Conservation (phyloP, 306 rosid species). For the Quercus agrifolia region DNA sequence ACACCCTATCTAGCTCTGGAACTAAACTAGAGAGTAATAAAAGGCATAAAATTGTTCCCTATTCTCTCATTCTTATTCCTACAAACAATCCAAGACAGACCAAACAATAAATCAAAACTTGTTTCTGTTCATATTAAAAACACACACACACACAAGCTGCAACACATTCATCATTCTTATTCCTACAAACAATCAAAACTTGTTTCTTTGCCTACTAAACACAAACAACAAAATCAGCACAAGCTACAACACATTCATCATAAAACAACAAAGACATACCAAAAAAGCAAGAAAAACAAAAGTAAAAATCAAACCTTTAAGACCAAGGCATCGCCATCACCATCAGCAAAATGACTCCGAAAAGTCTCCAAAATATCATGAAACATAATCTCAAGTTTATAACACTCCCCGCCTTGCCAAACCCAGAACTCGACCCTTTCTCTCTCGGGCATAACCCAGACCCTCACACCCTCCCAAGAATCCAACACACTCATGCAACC, state of each 20-base stretch:
- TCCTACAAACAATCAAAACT: too few species aligned
- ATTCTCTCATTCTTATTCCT: not conserved
- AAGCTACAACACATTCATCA: not conserved
- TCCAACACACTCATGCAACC: conserved; percentile 48
- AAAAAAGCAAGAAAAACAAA: not conserved
- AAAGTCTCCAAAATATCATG: conserved; percentile 63
- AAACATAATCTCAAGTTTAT: conserved; percentile 59
- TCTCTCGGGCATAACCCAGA: conserved; percentile 79
- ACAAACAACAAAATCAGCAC: not conserved
- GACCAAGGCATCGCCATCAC: conserved; percentile 48
- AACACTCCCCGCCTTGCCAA: conserved; percentile 32
- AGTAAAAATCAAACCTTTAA: conserved; percentile 37
- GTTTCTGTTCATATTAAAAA: not conserved
- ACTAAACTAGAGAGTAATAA: not conserved
- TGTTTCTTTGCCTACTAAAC: too few species aligned
- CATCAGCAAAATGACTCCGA: conserved; percentile 41
- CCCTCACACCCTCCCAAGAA: conserved; percentile 58
- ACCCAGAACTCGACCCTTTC: conserved; percentile 64
- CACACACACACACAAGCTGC: not conserved
- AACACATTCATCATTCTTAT: not conserved
- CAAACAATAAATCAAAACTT: not conserved
- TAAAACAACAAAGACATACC: not conserved
- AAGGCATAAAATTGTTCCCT: not conserved
- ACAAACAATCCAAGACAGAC: not conserved
- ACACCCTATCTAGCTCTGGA: not conserved